phyloP scores from a whole-genome alignment of 1,284 basidiomycete genomes.

The Boletellus deceptivus region DNA sequence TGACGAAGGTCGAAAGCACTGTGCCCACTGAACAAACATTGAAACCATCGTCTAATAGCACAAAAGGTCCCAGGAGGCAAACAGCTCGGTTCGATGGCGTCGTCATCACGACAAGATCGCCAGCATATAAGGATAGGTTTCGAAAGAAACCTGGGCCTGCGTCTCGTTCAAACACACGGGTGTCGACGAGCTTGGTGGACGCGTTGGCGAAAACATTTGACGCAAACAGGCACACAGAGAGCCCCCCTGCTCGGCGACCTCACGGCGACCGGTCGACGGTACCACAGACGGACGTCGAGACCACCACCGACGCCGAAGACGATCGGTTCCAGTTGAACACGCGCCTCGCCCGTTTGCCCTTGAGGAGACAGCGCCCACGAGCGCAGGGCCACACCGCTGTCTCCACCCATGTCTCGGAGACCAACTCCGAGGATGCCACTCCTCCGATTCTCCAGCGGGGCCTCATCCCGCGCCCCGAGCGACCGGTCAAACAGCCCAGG shows the following conservation, averaged over 20 bases:
- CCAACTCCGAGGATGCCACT: conserved; percentile 13
- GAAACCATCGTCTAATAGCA: background rate
- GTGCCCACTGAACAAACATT: background rate
- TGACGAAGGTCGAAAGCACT: background rate
- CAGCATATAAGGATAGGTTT: background rate
- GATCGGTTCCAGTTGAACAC: conserved; percentile 14
- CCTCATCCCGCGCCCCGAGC: conserved; percentile 2
- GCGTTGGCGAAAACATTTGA: conserved; percentile 26
- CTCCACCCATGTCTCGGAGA: conserved; percentile 7
- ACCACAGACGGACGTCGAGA: conserved; percentile 21
- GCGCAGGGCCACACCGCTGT: background rate
- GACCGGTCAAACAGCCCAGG: conserved; percentile 20
- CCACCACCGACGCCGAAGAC: conserved; percentile 18
- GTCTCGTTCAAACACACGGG: background rate
- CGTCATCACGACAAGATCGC: conserved; percentile 17
- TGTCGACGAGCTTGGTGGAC: conserved; percentile 22
- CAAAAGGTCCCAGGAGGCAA: conserved; percentile 7
- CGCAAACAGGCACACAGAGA: conserved; percentile 23
- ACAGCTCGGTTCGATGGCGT: conserved; percentile 22
- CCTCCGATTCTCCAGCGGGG: background rate
- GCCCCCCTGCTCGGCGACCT: background rate
- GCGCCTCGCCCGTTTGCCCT: conserved; percentile 13
- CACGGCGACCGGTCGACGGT: conserved; percentile 5
- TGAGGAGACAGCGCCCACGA: conserved; percentile 2
- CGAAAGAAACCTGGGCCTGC: background rate